Percentiles rank a stretch among this genome's conserved stretches.
Evolutionary conservation across 768 basidiomycete species (phyloP).

Genomic region (Suillus paluster): DNA sequence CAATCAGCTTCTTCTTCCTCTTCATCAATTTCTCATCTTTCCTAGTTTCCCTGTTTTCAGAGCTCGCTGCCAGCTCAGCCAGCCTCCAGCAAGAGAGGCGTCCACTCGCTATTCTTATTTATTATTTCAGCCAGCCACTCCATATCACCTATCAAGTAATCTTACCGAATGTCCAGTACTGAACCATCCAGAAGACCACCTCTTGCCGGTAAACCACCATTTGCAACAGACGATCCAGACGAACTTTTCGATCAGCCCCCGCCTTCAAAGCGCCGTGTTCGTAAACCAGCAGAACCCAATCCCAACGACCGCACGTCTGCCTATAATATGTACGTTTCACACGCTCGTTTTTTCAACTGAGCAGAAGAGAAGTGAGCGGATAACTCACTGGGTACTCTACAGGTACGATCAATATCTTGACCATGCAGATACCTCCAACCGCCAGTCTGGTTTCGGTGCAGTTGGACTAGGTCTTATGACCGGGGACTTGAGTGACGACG

Average conservation of each 20-base stretch:
- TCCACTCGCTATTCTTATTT: constrained; percentile 9
- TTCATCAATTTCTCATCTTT: background rate
- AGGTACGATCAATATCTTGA: constrained; percentile 70
- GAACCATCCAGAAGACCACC: constrained; percentile 2
- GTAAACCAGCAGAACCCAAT: constrained; percentile 51
- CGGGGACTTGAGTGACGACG: constrained; percentile 46
- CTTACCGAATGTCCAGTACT: background rate
- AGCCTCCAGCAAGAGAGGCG: constrained; percentile 8
- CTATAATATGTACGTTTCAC: constrained; percentile 66
- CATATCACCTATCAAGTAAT: constrained; percentile 2
- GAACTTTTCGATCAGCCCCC: constrained; percentile 55
- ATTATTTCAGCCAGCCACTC: constrained; percentile 3
- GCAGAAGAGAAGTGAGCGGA: background rate
- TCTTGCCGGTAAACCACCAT: constrained; percentile 25
- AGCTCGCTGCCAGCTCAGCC: constrained; percentile 5
- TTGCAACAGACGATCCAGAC: constrained; percentile 71
- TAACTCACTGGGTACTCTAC: constrained; percentile 10
- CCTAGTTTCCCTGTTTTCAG: background rate
- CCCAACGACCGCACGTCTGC: constrained; percentile 63
- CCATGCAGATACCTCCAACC: constrained; percentile 39
- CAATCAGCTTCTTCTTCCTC: background rate
- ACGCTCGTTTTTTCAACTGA: constrained; percentile 10
- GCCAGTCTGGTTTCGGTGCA: constrained; percentile 58
- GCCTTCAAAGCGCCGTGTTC: constrained; percentile 41
- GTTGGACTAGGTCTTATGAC: constrained; percentile 54